These are phyloP conservation scores for Entrophospora sp. DNA, from an alignment of 192 early-diverging fungal species.

Conservation along the genomic window DNA sequence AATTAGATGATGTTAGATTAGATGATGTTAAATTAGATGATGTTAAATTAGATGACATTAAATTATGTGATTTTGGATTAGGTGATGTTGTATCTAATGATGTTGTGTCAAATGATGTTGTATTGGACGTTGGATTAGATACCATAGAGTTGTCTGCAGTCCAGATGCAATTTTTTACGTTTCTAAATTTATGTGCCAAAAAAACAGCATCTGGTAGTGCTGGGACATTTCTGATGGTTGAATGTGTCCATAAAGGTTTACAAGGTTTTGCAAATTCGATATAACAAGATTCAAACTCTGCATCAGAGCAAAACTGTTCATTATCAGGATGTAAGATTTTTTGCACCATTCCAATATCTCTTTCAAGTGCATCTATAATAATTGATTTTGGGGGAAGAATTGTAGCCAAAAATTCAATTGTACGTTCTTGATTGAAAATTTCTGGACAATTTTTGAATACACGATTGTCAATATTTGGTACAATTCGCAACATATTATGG, in stretches of 20 bases:
- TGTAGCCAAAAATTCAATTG: constrained; percentile 18
- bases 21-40: too few species aligned
- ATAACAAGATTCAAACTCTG: constrained; percentile 9
- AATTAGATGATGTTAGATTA: too few species aligned
- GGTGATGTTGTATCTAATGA: too few species aligned
- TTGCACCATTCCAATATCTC: constrained; percentile 15
- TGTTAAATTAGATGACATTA: too few species aligned
- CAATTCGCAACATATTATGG: constrained; percentile 14
- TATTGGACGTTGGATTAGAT: too few species aligned
- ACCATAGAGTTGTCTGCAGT: too few species aligned
- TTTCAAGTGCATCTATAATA: constrained; percentile 9
- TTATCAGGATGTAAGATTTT: constrained; percentile 13
- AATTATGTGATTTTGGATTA: too few species aligned
- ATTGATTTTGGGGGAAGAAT: constrained; percentile 8
- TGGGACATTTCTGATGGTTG: neutral
- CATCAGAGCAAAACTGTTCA: neutral
- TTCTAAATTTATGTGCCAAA: constrained; percentile 14
- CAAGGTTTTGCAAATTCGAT: constrained; percentile 20
- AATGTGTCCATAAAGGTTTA: constrained; percentile 19
- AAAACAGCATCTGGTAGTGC: constrained; percentile 19
- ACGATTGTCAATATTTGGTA: neutral
- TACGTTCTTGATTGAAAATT: constrained; percentile 13
- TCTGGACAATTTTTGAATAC: constrained; percentile 4
- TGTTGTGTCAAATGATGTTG: too few species aligned
- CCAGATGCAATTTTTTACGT: constrained; percentile 10